Percentiles rank a stretch among this genome's conserved stretches.
Conservation (phyloP, 345 rosid genomes). For the Noccaea bulbosa region DNA sequence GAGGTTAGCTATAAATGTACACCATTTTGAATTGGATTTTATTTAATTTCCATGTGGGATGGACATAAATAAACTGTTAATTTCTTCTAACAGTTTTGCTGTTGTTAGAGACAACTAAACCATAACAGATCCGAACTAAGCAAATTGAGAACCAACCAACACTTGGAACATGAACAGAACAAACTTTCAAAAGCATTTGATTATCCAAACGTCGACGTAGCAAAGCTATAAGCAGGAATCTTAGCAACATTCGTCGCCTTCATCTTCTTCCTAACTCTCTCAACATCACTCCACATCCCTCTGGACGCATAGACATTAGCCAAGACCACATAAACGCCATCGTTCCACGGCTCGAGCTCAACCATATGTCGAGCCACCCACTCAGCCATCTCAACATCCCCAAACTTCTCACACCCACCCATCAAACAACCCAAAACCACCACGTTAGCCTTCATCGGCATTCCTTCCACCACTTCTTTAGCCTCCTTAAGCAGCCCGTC, state of each 20-base stretch:
- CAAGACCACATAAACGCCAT: conserved; percentile 81
- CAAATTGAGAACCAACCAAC: no score
- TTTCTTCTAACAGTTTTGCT: no score
- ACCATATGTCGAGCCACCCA: conserved; percentile 74
- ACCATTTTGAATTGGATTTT: not conserved
- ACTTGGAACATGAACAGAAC: no score
- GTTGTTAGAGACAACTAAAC: no score
- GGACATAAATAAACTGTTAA: not conserved
- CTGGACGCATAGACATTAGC: conserved; percentile 77
- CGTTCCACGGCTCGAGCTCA: conserved; percentile 80
- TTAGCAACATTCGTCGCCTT: conserved; percentile 59
- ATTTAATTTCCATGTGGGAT: not conserved
- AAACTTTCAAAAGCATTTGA: not conserved
- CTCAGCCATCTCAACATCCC: conserved; percentile 76
- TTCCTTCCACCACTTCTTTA: conserved; percentile 61
- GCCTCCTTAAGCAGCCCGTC: conserved; percentile 77
- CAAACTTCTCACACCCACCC: conserved; percentile 91
- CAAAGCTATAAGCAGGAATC: conserved; percentile 69
- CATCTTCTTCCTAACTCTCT: conserved; percentile 65
- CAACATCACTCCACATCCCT: conserved; percentile 85
- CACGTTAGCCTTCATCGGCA: conserved; percentile 80
- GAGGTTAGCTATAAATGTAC: conserved; percentile 14
- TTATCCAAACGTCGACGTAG: conserved; percentile 14
- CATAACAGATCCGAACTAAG: no score
- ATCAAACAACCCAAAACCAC: conserved; percentile 84